Conservation (phyloP, 2,329 filamentous ascomycete species). For the Chaetomium globosum region DNA sequence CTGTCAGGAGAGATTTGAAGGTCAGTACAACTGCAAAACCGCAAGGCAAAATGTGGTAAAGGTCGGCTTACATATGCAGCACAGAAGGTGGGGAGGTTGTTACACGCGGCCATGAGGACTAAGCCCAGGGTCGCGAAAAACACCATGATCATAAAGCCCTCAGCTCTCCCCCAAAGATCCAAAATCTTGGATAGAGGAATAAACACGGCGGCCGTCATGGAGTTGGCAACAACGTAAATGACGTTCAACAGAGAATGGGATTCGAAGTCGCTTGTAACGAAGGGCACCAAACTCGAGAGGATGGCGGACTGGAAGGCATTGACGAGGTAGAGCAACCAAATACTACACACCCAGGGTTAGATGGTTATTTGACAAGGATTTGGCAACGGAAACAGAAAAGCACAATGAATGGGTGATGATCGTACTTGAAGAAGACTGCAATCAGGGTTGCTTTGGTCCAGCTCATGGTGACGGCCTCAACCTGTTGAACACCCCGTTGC, state of each 20-base stretch:
- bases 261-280: slow-evolving; percentile 54
- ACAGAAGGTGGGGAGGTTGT: slow-evolving; percentile 55
- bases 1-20: slow-evolving; percentile 38
- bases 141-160: slow-evolving; percentile 49
- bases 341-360: slow-evolving; percentile 37
- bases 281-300: slow-evolving; percentile 48
- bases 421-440: slow-evolving; percentile 31
- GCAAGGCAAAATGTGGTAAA: accelerated
- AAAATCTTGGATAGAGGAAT: slow-evolving; percentile 52
- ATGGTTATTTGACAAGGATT: not conserved
- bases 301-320: slow-evolving; percentile 53
- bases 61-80: slow-evolving; percentile 37
- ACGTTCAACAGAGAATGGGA: slow-evolving; percentile 57
- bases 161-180: slow-evolving; percentile 53
- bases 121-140: slow-evolving; percentile 52
- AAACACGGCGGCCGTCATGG: slow-evolving; percentile 61
- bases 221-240: slow-evolving; percentile 56
- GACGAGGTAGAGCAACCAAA: slow-evolving; percentile 56
- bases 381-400: too few relatives aligned
- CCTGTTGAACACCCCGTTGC: slow-evolving; percentile 46
- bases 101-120: slow-evolving; percentile 62
- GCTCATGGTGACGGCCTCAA: slow-evolving; percentile 47
- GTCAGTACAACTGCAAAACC: not conserved
- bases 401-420: not conserved
- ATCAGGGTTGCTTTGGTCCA: slow-evolving; percentile 47